Percentiles rank a stretch among this genome's conserved stretches.
These are phyloP conservation scores for Cryptococcus neoformans DNA, from an alignment of 1,284 basidiomycete genomes.

Conservation along the genomic window DNA sequence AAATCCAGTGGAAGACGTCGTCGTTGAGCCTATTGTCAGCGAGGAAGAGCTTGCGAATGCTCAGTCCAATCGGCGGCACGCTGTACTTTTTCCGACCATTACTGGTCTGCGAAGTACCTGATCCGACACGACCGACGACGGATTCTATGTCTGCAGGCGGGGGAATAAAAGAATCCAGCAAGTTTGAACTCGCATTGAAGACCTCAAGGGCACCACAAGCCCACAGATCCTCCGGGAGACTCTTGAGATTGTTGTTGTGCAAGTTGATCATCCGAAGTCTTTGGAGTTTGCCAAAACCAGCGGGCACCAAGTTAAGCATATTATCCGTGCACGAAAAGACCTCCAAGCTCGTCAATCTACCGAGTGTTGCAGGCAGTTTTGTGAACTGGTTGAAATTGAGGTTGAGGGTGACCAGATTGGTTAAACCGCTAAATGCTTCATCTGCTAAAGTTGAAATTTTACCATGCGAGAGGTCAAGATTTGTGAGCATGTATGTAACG, in stretches of 20 bases:
- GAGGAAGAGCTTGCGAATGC: conserved; percentile 62
- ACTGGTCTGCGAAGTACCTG: not conserved
- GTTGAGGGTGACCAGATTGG: conserved; percentile 67
- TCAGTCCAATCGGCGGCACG: conserved; percentile 38
- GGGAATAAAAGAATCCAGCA: conserved; percentile 70
- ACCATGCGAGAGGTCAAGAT: conserved; percentile 83
- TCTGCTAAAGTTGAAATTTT: conserved; percentile 85
- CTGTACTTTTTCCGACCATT: conserved; percentile 3
- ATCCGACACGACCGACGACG: conserved; percentile 11
- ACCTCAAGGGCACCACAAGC: conserved; percentile 68
- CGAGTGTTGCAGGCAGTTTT: conserved; percentile 75
- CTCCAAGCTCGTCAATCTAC: conserved; percentile 67
- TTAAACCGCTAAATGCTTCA: conserved; percentile 64
- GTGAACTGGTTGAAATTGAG: conserved; percentile 87
- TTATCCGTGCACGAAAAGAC: conserved; percentile 87
- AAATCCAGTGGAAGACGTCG: conserved; percentile 72
- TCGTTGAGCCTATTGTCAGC: conserved; percentile 89
- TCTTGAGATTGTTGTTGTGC: conserved; percentile 86
- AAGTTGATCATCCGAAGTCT: conserved; percentile 76
- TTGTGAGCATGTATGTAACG: conserved; percentile 64
- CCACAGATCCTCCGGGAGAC: conserved; percentile 79
- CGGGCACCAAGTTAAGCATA: conserved; percentile 72
- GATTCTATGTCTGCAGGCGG: conserved; percentile 52
- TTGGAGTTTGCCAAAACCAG: conserved; percentile 71
- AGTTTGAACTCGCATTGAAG: conserved; percentile 88